Base-by-base conservation (phyloP, 73 alveolate species). In the Halteria grandinella region DNA sequence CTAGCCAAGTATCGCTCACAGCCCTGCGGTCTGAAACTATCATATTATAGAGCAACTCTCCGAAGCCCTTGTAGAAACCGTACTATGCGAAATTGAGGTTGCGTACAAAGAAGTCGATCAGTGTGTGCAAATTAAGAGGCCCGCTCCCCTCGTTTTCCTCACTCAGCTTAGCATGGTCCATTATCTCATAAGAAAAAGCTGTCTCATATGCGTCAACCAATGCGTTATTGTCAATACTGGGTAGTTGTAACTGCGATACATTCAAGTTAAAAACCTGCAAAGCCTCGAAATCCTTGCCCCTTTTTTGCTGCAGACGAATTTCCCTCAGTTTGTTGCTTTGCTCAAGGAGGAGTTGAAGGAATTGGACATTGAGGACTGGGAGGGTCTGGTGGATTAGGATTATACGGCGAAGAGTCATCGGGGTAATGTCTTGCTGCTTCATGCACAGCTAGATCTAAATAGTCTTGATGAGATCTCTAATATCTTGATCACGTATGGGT, bases 61-160 rank as follows among this genome's bases (percentile, higher is more conserved):
- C 37, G 21, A 57, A 57, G 23, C 73, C 73, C 53, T 25, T 25
- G 37, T 57, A 57, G 27, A 57, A 57, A 7, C 73, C 73, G 27
- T 57, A 57, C 29, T 57, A n/a, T 31, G 73, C 73, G 21, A 57
- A 57, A 50, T 33, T 57, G n/a, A 6, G 29, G 23, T 57, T 57
- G 11, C 37, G 55, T 7, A 7, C 10, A 2, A 57, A 29, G 7
- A 57, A 32, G 17, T 57, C 37, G 1, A 57, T 18, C 6, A 57
- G 3, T 11, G 8, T 3, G 12, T 25, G 15, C 8, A 32, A 5
- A 32, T 57, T 57, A 29, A 57, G 37, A n/a, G 11, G 20, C 29
- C 37, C 53, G 4, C 33, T 29, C 11, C 23, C 21, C 4, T 17
- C 7, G 8, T 33, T 57, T 14, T 29, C 4, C 29, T 33, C 5